phyloP scores from a whole-genome alignment of 106 monocot genomes.

The Acorus calamus region DNA sequence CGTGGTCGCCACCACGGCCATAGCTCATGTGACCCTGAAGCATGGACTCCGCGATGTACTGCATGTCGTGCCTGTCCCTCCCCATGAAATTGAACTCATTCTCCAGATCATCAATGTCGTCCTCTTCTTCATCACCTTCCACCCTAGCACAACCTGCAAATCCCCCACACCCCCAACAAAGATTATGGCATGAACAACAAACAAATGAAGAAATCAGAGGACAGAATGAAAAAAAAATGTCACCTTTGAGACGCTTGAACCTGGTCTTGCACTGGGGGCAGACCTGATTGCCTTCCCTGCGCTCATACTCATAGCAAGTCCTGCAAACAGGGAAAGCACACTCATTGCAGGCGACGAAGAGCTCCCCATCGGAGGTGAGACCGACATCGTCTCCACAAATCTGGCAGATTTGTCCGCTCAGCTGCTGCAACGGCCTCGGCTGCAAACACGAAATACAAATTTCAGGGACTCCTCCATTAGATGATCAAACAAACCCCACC shows the following conservation, averaged over 20 bases:
- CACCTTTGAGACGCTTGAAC: constrained; percentile 90
- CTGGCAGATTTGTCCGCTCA: constrained; percentile 85
- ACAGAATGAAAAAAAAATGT: neutral
- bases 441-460: constrained; percentile 20
- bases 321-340: constrained; percentile 85
- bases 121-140: constrained; percentile 87
- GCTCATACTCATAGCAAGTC: constrained; percentile 87
- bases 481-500: no score
- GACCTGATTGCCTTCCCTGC: constrained; percentile 80
- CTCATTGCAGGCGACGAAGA: constrained; percentile 93
- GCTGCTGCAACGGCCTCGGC: constrained; percentile 66
- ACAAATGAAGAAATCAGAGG: neutral
- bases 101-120: constrained; percentile 83
- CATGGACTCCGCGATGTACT: constrained; percentile 60
- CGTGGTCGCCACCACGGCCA: constrained; percentile 59
- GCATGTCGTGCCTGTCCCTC: constrained; percentile 35
- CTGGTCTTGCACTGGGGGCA: constrained; percentile 98
- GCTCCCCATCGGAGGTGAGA: constrained; percentile 63
- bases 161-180: neutral
- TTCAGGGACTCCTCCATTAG: neutral
- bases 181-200: neutral
- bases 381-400: constrained; percentile 98
- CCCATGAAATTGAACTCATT: constrained; percentile 70
- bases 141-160: constrained; percentile 72
- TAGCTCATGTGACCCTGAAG: constrained; percentile 90